Base-by-base conservation (phyloP, 2,329 filamentous ascomycete genomes). In the Alternaria sp. region DNA sequence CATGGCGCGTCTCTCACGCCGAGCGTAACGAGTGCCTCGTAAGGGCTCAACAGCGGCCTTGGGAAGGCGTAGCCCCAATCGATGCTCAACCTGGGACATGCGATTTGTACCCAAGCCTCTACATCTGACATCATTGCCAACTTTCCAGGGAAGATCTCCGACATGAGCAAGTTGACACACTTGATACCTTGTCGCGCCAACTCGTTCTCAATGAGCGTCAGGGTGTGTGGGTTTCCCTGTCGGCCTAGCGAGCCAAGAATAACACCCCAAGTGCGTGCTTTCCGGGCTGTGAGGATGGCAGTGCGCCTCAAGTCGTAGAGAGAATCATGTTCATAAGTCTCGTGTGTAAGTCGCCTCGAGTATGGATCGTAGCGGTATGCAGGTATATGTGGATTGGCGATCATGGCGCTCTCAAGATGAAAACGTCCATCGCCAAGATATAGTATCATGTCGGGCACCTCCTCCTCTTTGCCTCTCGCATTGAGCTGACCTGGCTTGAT, bases 1-100 rank as follows among this genome's bases (percentile, higher is more conserved):
- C 82, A 84, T 3, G 72, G 71, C 48, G 91, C 91, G 67, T 95
- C 86, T 65, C 86, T 87, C 63, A 89, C 89, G 3, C 91, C 93
- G 48, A 99, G 80, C n/a, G 93, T 92, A 34, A 99, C 89, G 60
- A 98, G 85, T 7, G 95, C 95, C 81, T 99, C 95, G 70, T 99
- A 97, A 2, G 95, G 94, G 53, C 94, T 98, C 74, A 99, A 79
- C 59, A 99, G 78, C 48, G 95, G 95, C 47, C 92, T 82, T 1
- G 93, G 87, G 75, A 99, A 99, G 0, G 95, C 95, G 81, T 98
- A 98, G 0, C 95, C 95, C 95, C 95, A 99, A 80, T 99, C 95
- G 68, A 99, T 99, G 78, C 94, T 98, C 76, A 99, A 76, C 51
- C 95, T 84, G n/a, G 95, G 95, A 80, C 95, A 99, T 5, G 95